Evolutionary conservation across 371 early-diverging fungal genomes (phyloP), one percentile per base, ranked within the genome.

Genomic region (Apophysomyces ossiformis): DNA sequence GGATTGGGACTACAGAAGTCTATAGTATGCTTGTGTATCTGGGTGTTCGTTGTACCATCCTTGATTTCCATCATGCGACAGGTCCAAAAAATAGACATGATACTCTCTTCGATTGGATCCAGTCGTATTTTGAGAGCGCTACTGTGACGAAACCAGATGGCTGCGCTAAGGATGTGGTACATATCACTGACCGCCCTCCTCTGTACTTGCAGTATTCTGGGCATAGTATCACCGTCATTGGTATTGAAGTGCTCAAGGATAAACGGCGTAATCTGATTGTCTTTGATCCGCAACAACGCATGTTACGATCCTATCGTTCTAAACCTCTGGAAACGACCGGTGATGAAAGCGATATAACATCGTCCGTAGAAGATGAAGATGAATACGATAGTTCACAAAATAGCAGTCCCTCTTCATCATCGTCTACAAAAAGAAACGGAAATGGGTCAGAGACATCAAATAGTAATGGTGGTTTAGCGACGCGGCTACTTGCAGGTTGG

Each of bases 1-100:
- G 93, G 93, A 92, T 93, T 69, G 93, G 93, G 0, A 85, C 92
- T 0, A 89, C 91, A 1, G 93, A 93, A 64, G 88, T 87, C 0
- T 90, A 87, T 70, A 81, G 85, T 1, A 76, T 91, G 16, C 69
- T 93, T 36, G 78, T 79, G 3, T 89, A 86, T 26, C 68, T 90
- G 1, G 90, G 90, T 11, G 74, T 91, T 37, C 84, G 83, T 0
- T 78, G 85, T 7, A 84, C 78, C 7, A 82, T 92, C 32, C 78
- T 88, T 37, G 92, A 92, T 46, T 92, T 93, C 60, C 90, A 89
- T 65, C 73, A 72, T 15, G 85, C 88, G n/a, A 82, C 88, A 0
- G 90, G 89, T 0, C 81, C 86, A 1, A 69, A 83, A 21, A 72
- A 81, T 13, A 65, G 82, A 11, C 92, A 91, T 58, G 85, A 89